Evolutionary conservation across 495 filamentous ascomycete genomes (phyloP).

Genomic region (Neurospora pannonica): DNA sequence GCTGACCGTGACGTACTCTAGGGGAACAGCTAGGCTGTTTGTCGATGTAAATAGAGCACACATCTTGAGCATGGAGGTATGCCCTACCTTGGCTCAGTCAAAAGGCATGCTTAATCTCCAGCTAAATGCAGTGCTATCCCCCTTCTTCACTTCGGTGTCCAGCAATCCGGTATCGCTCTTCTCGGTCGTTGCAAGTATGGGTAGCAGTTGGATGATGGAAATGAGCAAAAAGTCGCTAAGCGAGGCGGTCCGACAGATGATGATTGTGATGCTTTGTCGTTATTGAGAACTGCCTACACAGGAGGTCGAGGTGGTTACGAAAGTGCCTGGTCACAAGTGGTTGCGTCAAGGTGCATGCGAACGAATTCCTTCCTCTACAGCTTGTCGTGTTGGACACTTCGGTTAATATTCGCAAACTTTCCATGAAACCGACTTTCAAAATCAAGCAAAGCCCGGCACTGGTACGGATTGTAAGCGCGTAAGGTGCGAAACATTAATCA

Average conservation of each 20-base stretch:
- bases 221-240: background rate
- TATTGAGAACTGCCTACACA: background rate
- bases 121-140: background rate
- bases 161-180: background rate
- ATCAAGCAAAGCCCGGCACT: background rate
- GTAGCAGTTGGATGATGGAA: background rate
- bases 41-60: background rate
- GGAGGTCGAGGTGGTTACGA: too few species aligned
- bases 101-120: background rate
- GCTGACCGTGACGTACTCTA: background rate
- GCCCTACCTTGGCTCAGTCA: background rate
- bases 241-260: background rate
- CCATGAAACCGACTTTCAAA: background rate
- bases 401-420: background rate
- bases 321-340: too few species aligned
- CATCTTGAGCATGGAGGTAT: background rate
- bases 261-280: background rate
- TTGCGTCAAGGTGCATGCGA: too few species aligned
- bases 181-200: background rate
- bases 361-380: background rate
- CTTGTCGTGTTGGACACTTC: background rate
- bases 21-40: background rate
- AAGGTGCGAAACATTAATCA: background rate
- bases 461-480: background rate
- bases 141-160: background rate